Evolutionary conservation across 371 early-diverging fungal genomes (phyloP).

Genomic region (Chytridium lagenaria): DNA sequence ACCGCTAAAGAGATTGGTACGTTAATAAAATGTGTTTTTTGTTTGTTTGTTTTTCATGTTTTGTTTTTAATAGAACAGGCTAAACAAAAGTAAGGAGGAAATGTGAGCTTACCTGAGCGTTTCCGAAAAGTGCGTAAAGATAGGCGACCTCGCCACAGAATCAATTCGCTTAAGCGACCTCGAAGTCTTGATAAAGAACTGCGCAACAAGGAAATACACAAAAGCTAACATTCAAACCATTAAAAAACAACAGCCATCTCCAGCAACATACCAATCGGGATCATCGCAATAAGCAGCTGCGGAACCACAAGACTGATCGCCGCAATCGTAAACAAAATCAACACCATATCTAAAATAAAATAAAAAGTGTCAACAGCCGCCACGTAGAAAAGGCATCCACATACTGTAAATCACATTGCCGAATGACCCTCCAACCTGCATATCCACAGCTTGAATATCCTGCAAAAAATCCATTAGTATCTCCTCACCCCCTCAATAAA

Average conservation of each 20-base stretch:
- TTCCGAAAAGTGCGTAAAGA: constrained; percentile 44
- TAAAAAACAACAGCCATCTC: too few relatives aligned
- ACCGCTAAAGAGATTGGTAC: constrained; percentile 35
- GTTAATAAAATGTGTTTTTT: neutral
- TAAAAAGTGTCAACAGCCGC: too few relatives aligned
- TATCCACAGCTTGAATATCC: too few relatives aligned
- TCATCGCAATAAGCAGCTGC: constrained; percentile 12
- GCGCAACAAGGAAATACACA: constrained; percentile 31
- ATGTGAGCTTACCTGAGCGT: constrained; percentile 30
- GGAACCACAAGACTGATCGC: constrained; percentile 27
- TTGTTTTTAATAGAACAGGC: too few relatives aligned
- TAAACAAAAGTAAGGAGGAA: too few relatives aligned
- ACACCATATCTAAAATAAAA: constrained; percentile 8
- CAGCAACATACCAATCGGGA: constrained; percentile 37
- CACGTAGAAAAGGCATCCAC: too few relatives aligned
- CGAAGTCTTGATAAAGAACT: constrained; percentile 6
- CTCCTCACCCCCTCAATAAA: constrained; percentile 31
- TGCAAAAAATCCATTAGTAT: too few relatives aligned
- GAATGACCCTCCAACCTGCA: too few relatives aligned
- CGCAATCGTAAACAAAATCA: constrained; percentile 22
- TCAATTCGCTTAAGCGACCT: constrained; percentile 17
- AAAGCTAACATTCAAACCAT: neutral
- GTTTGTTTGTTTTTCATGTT: too few relatives aligned
- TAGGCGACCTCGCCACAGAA: constrained; percentile 31
- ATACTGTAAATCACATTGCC: too few relatives aligned